phyloP scores from a whole-genome alignment of 352 stramenopile species.

The Globisporangium middletonii region DNA sequence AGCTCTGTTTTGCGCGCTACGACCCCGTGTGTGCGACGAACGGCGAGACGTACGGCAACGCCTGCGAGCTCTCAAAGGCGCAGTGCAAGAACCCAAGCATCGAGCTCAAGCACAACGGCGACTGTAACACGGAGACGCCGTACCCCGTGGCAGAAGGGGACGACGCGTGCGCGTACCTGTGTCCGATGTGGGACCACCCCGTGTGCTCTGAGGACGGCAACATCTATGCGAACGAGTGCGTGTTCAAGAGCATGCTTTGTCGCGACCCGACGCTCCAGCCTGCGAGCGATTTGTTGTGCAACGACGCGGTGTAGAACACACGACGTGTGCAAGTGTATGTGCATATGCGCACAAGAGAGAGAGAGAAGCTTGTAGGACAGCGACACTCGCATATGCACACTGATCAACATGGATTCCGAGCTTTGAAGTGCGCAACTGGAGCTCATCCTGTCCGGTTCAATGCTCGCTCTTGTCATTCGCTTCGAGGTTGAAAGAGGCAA shows the following conservation, averaged over 20 bases:
- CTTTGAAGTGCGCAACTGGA: too few species aligned
- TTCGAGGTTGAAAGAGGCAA: too few species aligned
- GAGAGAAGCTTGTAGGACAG: neutral
- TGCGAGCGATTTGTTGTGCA: constrained; percentile 5
- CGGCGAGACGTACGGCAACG: constrained; percentile 15
- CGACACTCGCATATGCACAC: neutral
- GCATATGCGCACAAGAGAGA: neutral
- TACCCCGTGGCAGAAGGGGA: neutral
- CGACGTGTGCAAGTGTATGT: neutral
- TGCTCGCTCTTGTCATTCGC: too few species aligned
- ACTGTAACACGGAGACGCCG: neutral
- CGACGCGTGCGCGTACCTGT: constrained; percentile 13
- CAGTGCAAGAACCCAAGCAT: constrained; percentile 8
- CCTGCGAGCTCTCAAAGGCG: constrained; percentile 8
- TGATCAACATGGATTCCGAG: neutral
- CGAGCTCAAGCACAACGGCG: neutral
- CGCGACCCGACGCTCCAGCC: constrained; percentile 7
- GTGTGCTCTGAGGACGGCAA: constrained; percentile 18
- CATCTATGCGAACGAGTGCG: constrained; percentile 19
- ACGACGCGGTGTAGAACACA: neutral
- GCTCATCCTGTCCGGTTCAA: too few species aligned
- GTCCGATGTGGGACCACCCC: constrained; percentile 12
- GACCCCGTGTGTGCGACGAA: constrained; percentile 17
- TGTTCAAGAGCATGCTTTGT: constrained; percentile 9
- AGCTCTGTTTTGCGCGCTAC: constrained; percentile 8